Conservation (phyloP, 1,284 basidiomycete species). For the Melampsora americana region DNA sequence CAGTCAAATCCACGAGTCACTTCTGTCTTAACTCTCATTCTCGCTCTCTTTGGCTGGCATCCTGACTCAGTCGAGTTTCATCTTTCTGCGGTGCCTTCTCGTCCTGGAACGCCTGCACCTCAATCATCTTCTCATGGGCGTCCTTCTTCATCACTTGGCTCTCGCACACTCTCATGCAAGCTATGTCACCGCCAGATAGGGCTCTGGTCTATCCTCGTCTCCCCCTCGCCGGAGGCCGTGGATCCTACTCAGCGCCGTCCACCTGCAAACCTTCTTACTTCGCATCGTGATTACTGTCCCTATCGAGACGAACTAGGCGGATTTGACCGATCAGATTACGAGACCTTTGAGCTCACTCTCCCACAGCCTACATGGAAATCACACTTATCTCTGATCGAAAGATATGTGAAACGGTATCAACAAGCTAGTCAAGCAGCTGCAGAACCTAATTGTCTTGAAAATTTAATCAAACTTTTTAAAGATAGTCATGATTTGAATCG, state of each 20-base stretch:
- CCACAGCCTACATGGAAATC: too few relatives aligned
- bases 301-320: slow-evolving; percentile 18
- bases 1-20: neutral
- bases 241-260: neutral
- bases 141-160: neutral
- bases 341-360: too few relatives aligned
- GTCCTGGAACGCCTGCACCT: neutral
- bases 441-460: too few relatives aligned
- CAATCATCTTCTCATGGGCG: neutral
- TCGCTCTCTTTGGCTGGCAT: slow-evolving; percentile 37
- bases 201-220: neutral
- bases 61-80: neutral
- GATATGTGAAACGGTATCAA: too few relatives aligned
- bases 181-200: slow-evolving; percentile 28
- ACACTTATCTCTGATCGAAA: too few relatives aligned
- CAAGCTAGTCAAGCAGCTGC: too few relatives aligned
- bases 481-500: too few relatives aligned
- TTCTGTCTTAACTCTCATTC: slow-evolving; percentile 21
- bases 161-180: slow-evolving; percentile 15
- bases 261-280: slow-evolving; percentile 9
- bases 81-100: neutral
- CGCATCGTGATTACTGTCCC: slow-evolving; percentile 41
- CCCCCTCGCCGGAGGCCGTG: neutral
- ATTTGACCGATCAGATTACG: slow-evolving; percentile 16
- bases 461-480: too few relatives aligned